These are phyloP conservation scores for Trichopus zeylanicus DNA, from an alignment of 116 monocot species.

Conservation along the genomic window DNA sequence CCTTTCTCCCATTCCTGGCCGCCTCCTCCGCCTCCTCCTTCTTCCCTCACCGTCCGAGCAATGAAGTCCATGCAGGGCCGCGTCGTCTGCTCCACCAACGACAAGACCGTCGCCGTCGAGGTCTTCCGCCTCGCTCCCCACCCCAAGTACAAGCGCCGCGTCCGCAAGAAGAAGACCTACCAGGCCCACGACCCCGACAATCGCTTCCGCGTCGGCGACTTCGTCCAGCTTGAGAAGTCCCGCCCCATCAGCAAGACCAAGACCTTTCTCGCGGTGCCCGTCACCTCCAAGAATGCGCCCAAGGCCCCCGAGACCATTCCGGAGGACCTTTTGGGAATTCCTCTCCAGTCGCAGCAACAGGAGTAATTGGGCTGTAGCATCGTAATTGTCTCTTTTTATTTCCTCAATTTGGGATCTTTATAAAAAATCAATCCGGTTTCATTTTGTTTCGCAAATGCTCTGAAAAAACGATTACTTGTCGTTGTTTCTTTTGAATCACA, in stretches of 20 bases:
- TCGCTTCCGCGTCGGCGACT: conserved; percentile 78
- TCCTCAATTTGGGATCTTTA: neutral
- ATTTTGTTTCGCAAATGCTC: neutral
- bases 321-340: neutral
- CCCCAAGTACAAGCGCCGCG: conserved; percentile 85
- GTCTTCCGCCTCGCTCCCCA: conserved; percentile 66
- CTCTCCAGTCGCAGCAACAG: conserved; percentile 2
- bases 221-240: conserved; percentile 73
- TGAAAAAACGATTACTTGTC: no score
- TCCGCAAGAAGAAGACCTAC: conserved; percentile 71
- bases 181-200: conserved; percentile 94
- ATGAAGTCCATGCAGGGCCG: conserved; percentile 66
- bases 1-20: neutral
- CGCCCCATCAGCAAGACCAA: conserved; percentile 96
- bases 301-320: conserved; percentile 12
- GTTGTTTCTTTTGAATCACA: no score
- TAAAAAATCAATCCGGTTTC: neutral
- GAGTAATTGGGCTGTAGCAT: neutral
- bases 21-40: conserved; percentile 9
- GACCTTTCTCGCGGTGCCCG: conserved; percentile 63
- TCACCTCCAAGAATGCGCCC: conserved; percentile 23
- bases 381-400: neutral
- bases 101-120: conserved; percentile 90
- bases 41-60: conserved; percentile 44
- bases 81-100: conserved; percentile 57